A percentile compares a stretch with the other conserved stretches of the same genome.
Evolutionary conservation across 305 asterid genomes (phyloP).

Genomic region (Salvia sclarea): DNA sequence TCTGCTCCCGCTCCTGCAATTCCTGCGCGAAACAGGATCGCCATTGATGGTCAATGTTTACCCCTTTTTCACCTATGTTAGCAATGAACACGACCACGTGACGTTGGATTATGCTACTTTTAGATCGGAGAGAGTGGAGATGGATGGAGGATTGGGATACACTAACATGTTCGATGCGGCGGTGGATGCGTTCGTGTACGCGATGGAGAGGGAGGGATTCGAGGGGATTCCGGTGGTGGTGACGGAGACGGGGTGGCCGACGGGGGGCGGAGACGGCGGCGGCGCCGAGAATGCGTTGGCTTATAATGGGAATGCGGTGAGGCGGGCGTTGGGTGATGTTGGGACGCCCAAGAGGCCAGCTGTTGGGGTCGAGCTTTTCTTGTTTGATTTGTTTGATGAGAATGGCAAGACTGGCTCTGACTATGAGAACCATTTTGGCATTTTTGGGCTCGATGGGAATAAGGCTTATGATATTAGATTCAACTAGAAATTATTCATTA

Average conservation of each 20-base stretch:
- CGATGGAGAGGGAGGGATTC: conserved; percentile 77
- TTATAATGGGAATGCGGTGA: conserved; percentile 56
- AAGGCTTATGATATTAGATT: conserved; percentile 58
- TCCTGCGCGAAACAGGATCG: conserved; percentile 43
- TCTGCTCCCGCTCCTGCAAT: conserved; percentile 46
- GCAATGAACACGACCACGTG: conserved; percentile 30
- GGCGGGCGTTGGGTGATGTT: conserved; percentile 47
- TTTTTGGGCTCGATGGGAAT: conserved; percentile 50
- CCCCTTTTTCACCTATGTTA: conserved; percentile 60
- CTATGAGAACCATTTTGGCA: conserved; percentile 68
- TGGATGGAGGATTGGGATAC: conserved; percentile 46
- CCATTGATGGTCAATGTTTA: conserved; percentile 72
- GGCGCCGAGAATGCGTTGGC: conserved; percentile 53
- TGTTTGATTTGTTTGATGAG: conserved; percentile 78
- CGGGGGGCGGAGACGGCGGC: conserved; percentile 53
- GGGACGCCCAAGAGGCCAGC: conserved; percentile 78
- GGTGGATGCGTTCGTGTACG: conserved; percentile 60
- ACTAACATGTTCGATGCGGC: conserved; percentile 62
- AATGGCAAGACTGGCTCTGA: conserved; percentile 55
- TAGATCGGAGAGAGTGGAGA: conserved; percentile 39
- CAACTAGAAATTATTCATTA: too few relatives aligned
- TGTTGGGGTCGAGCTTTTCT: conserved; percentile 57
- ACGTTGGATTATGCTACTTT: conserved; percentile 56
- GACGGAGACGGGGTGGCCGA: conserved; percentile 83
- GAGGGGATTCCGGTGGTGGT: conserved; percentile 59